phyloP scores from a whole-genome alignment of 305 asterid species.

The Withania somnifera region DNA sequence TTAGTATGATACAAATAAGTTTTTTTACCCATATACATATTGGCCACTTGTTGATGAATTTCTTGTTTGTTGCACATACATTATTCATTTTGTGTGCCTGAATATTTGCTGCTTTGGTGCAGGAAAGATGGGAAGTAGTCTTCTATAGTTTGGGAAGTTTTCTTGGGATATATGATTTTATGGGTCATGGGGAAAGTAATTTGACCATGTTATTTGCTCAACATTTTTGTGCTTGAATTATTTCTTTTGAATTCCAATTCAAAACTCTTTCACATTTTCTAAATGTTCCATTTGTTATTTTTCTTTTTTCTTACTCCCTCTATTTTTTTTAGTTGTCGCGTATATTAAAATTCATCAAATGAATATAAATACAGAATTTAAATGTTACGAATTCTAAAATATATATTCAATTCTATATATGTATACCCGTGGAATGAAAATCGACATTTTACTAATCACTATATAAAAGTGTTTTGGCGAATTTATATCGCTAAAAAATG shows the following conservation, averaged over 20 bases:
- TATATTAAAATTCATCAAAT: no score
- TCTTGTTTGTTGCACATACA: neutral
- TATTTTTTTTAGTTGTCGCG: no score
- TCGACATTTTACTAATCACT: neutral
- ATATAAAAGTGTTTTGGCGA: neutral
- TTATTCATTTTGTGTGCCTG: conserved; percentile 7
- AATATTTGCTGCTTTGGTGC: neutral
- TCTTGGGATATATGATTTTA: conserved; percentile 1
- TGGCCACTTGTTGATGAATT: neutral
- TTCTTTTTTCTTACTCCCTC: no score
- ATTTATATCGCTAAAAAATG: no score
- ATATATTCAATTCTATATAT: neutral
- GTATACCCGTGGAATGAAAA: neutral
- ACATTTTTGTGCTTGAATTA: neutral
- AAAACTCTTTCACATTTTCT: neutral
- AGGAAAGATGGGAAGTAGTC: neutral
- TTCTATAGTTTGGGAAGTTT: neutral
- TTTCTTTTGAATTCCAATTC: conserved; percentile 1
- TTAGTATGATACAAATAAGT: neutral
- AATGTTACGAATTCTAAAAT: neutral
- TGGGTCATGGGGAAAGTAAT: neutral
- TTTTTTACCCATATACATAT: neutral
- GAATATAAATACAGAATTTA: neutral
- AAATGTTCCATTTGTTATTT: neutral
- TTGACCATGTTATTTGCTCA: conserved; percentile 2